These are phyloP conservation scores for Aspergillus piperis DNA, from an alignment of 2,329 filamentous ascomycete genomes.

Conservation along the genomic window DNA sequence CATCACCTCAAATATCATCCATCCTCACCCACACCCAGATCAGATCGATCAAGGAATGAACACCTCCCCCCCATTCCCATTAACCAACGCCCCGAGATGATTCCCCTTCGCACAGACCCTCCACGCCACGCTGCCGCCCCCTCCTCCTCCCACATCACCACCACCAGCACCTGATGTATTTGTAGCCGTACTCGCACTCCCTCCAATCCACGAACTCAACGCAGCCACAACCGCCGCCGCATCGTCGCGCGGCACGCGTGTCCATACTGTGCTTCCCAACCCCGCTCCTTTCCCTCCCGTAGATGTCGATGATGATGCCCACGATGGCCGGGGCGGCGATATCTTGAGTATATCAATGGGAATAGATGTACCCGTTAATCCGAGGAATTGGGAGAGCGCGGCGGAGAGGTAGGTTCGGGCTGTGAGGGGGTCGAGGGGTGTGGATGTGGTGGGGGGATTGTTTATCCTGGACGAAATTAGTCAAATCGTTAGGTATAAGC, in stretches of 20 bases:
- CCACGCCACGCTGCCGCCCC: constrained; percentile 40
- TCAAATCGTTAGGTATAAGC: constrained; percentile 5
- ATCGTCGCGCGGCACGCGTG: constrained; percentile 50
- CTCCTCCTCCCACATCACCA: constrained; percentile 16
- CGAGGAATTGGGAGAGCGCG: constrained; percentile 51
- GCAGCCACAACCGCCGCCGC: constrained; percentile 45
- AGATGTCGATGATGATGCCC: neutral
- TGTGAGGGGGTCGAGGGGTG: constrained; percentile 48
- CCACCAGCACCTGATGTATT: neutral
- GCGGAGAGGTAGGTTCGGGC: constrained; percentile 48
- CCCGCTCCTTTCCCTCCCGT: constrained; percentile 7
- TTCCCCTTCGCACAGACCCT: constrained; percentile 42
- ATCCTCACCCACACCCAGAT: too few relatives aligned
- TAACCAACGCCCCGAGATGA: constrained; percentile 36
- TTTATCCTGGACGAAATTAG: neutral
- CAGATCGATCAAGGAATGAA: constrained; percentile 28
- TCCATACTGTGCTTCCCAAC: constrained; percentile 35
- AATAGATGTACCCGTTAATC: constrained; percentile 49
- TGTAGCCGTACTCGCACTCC: constrained; percentile 10
- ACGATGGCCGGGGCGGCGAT: neutral
- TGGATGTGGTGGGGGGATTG: constrained; percentile 3
- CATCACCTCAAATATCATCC: too few relatives aligned
- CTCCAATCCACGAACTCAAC: constrained; percentile 50
- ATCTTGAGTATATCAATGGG: constrained; percentile 51
- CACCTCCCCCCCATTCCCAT: constrained; percentile 37